Percentiles rank a stretch among this genome's conserved stretches.
Evolutionary conservation across 2,329 filamentous ascomycete genomes (phyloP).

Genomic region (Keithomyces neogunnii): DNA sequence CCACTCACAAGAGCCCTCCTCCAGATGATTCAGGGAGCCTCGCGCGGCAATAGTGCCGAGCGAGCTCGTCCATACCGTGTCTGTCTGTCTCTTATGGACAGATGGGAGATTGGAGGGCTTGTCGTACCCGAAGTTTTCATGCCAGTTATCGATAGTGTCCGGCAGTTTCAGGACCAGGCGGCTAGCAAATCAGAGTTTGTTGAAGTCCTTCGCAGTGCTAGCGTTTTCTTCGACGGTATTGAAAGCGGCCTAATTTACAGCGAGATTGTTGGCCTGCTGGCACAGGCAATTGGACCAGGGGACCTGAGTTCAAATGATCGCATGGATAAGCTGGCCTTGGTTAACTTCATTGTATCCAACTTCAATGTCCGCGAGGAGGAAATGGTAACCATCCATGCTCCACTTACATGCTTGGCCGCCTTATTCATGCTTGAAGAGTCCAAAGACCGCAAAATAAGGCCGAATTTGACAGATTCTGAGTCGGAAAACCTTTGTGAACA

Average conservation of each 20-base stretch:
- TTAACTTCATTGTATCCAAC: slow-evolving; percentile 72
- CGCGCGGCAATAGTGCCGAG: slow-evolving; percentile 39
- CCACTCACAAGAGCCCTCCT: slow-evolving; percentile 68
- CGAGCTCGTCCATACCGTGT: slow-evolving; percentile 81
- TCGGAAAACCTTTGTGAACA: slow-evolving; percentile 20
- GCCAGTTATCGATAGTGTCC: slow-evolving; percentile 73
- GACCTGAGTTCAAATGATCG: slow-evolving; percentile 36
- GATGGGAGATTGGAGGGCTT: slow-evolving; percentile 90
- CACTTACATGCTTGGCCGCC: slow-evolving; percentile 49
- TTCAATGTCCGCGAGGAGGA: slow-evolving; percentile 97
- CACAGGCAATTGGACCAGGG: slow-evolving; percentile 45
- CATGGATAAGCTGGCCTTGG: slow-evolving; percentile 59
- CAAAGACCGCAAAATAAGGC: slow-evolving; percentile 26
- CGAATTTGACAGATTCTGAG: slow-evolving; percentile 25
- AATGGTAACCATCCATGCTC: slow-evolving; percentile 82
- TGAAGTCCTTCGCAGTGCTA: slow-evolving; percentile 87
- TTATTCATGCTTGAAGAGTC: slow-evolving; percentile 58
- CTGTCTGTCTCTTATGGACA: slow-evolving; percentile 92
- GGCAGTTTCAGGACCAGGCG: slow-evolving; percentile 60
- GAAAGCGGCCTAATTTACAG: slow-evolving; percentile 91
- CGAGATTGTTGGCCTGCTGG: slow-evolving; percentile 64
- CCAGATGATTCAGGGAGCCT: slow-evolving; percentile 55
- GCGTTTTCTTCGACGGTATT: slow-evolving; percentile 94
- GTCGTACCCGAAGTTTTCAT: slow-evolving; percentile 86
- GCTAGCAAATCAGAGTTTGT: slow-evolving; percentile 62